Evolutionary conservation across 2,329 filamentous ascomycete species (phyloP).

Genomic region (Zymoseptoria tritici): DNA sequence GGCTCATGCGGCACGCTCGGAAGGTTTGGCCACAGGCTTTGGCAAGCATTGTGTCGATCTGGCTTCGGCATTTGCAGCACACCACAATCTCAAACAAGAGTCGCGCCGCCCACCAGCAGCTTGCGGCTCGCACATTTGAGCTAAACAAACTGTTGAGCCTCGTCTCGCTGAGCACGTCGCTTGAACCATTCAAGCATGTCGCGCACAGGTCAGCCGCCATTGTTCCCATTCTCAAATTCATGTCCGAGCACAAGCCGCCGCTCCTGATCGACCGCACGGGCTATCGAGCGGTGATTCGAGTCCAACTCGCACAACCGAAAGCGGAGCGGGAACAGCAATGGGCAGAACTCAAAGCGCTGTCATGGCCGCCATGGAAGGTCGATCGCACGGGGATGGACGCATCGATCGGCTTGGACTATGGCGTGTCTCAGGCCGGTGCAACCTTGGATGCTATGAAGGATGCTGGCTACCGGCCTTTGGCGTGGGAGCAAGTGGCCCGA

Average conservation of each 20-base stretch:
- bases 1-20: conserved; percentile 46
- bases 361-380: conserved; percentile 61
- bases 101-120: not conserved
- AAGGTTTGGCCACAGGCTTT: conserved; percentile 42
- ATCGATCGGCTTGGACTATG: conserved; percentile 49
- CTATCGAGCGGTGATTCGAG: conserved; percentile 48
- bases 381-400: conserved; percentile 54
- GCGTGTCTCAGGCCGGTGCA: conserved; percentile 49
- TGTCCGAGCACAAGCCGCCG: conserved; percentile 48
- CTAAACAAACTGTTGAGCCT: conserved; percentile 27
- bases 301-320: conserved; percentile 54
- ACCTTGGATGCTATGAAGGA: conserved; percentile 51
- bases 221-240: conserved; percentile 49
- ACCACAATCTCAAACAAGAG: not conserved
- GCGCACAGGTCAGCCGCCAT: conserved; percentile 50
- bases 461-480: conserved; percentile 47
- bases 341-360: conserved; percentile 51
- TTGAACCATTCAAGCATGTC: conserved; percentile 43
- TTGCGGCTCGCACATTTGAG: conserved; percentile 6
- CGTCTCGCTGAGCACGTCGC: conserved; percentile 33
- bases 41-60: conserved; percentile 12
- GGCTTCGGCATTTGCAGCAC: conserved; percentile 11
- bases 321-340: conserved; percentile 49
- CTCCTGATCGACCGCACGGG: conserved; percentile 51
- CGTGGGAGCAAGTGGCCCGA: conserved; percentile 48